A percentile compares a stretch with the other conserved stretches of the same genome.
Evolutionary conservation across 495 filamentous ascomycete genomes (phyloP).

Genomic region (Trichoderma orchidacearum): DNA sequence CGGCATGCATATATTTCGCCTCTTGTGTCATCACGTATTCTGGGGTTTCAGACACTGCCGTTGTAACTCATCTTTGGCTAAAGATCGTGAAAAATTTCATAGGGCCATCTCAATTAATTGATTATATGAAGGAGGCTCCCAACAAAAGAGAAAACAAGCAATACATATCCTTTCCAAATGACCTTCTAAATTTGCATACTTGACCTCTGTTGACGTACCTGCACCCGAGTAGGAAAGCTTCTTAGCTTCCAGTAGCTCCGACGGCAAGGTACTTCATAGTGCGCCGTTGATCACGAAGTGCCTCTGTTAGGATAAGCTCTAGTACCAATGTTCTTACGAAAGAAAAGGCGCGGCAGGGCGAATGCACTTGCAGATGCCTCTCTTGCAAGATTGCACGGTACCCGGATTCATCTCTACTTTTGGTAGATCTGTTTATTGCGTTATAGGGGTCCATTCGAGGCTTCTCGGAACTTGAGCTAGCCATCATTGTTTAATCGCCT

Average conservation of each 20-base stretch:
- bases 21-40: too few relatives aligned
- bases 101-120: too few relatives aligned
- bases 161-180: too few relatives aligned
- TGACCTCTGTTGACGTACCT: background rate
- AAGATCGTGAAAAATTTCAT: too few relatives aligned
- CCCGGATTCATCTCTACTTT: constrained; percentile 78
- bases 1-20: too few relatives aligned
- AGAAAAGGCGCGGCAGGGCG: background rate
- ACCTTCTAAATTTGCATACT: background rate
- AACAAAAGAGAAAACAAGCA: too few relatives aligned
- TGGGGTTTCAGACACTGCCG: too few relatives aligned
- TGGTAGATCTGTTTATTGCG: constrained; percentile 89
- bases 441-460: constrained; percentile 72
- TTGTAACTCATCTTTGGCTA: too few relatives aligned
- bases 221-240: background rate
- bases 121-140: background rate
- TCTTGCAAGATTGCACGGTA: constrained; percentile 75
- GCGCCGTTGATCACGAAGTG: background rate
- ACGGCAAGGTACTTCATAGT: background rate
- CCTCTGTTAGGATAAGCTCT: too few relatives aligned
- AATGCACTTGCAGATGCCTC: constrained; percentile 55
- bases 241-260: background rate
- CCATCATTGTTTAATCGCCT: constrained; percentile 79
- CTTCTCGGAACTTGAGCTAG: constrained; percentile 57
- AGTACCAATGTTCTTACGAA: background rate